phyloP scores from a whole-genome alignment of 2,329 filamentous ascomycete species.

The Ceratocystis smalleyi region DNA sequence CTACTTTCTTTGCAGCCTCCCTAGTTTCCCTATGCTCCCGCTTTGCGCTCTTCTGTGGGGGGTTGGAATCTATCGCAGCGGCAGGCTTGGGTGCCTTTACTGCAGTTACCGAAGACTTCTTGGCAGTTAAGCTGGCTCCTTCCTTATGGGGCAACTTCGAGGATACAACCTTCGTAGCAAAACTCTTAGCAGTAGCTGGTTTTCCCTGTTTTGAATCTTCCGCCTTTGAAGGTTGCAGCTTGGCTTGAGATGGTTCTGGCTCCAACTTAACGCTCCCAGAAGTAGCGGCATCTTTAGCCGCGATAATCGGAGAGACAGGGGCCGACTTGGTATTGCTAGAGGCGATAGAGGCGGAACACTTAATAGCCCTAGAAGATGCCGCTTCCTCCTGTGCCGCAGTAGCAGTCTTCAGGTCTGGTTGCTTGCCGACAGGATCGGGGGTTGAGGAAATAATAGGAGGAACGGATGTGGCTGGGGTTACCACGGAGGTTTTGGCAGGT shows the following conservation, averaged over 20 bases:
- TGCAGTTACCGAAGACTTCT: neutral
- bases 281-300: neutral
- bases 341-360: neutral
- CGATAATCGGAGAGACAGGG: neutral
- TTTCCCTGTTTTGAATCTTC: neutral
- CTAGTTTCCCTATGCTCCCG: neutral
- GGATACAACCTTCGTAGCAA: neutral
- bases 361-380: neutral
- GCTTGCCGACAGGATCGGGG: neutral
- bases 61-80: neutral
- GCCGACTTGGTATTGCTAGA: neutral
- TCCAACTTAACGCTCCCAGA: neutral
- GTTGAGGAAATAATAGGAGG: neutral
- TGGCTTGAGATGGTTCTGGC: neutral
- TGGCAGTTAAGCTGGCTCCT: neutral
- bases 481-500: constrained; percentile 20
- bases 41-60: neutral
- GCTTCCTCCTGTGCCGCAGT: neutral
- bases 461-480: constrained; percentile 17
- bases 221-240: neutral
- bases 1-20: neutral
- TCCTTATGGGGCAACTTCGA: neutral
- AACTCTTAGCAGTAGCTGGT: neutral
- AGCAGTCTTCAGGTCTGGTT: neutral
- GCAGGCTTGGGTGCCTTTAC: neutral